A percentile compares a stretch with the other conserved stretches of the same genome.
phyloP scores from a whole-genome alignment of 352 stramenopile genomes.

The Pythium periplocum region DNA sequence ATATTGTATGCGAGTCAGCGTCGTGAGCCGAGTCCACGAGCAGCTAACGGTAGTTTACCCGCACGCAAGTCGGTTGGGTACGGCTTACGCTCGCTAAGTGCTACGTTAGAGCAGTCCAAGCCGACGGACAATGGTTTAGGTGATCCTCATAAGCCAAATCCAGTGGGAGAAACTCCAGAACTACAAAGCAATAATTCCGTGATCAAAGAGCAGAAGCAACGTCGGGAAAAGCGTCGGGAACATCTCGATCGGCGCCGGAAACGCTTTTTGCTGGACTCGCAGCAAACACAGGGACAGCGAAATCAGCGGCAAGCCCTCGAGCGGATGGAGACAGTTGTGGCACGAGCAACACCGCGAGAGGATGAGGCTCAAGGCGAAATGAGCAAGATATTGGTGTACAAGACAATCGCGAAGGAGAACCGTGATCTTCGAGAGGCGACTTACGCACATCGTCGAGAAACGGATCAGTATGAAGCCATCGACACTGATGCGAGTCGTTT shows the following conservation, averaged over 20 bases:
- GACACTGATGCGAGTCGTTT: slow-evolving; percentile 50
- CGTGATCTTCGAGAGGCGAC: slow-evolving; percentile 33
- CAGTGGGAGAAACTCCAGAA: slow-evolving; percentile 9
- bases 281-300: slow-evolving; percentile 4
- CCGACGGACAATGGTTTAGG: neutral
- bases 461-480: slow-evolving; percentile 35
- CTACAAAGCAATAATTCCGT: neutral
- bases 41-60: slow-evolving; percentile 5
- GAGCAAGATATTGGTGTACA: slow-evolving; percentile 57
- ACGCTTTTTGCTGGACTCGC: slow-evolving; percentile 52
- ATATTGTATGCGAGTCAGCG: too few species aligned
- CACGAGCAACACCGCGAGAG: slow-evolving; percentile 48
- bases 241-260: slow-evolving; percentile 43
- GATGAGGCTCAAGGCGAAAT: slow-evolving; percentile 29
- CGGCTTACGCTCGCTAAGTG: slow-evolving; percentile 56
- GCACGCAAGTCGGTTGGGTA: slow-evolving; percentile 55
- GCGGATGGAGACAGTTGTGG: slow-evolving; percentile 32
- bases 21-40: too few species aligned
- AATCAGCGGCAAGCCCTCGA: neutral
- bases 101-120: slow-evolving; percentile 24
- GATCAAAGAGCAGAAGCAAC: slow-evolving; percentile 48
- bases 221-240: slow-evolving; percentile 50
- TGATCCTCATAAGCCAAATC: slow-evolving; percentile 11
- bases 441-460: slow-evolving; percentile 46
- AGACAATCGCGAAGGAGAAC: slow-evolving; percentile 62